A percentile compares a stretch with the other conserved stretches of the same genome.
Evolutionary conservation across 306 rosid species (phyloP).

Genomic region (Delonix regia): DNA sequence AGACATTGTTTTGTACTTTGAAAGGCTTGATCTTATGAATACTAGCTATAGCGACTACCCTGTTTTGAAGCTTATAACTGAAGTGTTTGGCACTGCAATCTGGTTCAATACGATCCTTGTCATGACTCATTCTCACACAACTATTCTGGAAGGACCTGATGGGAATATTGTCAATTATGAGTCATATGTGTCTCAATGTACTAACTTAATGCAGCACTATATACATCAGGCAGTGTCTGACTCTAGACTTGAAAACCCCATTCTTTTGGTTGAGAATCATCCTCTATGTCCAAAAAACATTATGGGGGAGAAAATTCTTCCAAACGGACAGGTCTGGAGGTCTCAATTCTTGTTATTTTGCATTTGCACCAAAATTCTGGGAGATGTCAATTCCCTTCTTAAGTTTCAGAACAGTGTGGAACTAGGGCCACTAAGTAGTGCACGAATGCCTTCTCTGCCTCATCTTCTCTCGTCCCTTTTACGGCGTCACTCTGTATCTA

Average conservation of each 20-base stretch:
- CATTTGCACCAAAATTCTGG: constrained; percentile 81
- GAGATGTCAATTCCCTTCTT: constrained; percentile 76
- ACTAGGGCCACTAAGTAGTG: constrained; percentile 62
- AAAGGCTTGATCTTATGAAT: constrained; percentile 78
- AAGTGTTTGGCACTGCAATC: constrained; percentile 82
- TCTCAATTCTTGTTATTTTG: constrained; percentile 79
- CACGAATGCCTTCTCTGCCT: constrained; percentile 80
- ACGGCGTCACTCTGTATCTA: constrained; percentile 48
- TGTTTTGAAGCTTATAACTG: constrained; percentile 72
- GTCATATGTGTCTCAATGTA: constrained; percentile 60
- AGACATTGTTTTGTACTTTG: constrained; percentile 86
- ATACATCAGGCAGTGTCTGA: constrained; percentile 84
- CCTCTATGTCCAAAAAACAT: constrained; percentile 69
- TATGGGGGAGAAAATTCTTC: constrained; percentile 88
- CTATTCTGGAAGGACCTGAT: constrained; percentile 79
- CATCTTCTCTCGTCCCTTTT: constrained; percentile 90
- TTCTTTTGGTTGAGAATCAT: constrained; percentile 94
- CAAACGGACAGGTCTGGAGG: constrained; percentile 96
- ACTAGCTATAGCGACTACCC: constrained; percentile 54
- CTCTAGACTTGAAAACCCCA: constrained; percentile 85
- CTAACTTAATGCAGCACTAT: constrained; percentile 69
- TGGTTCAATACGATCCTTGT: constrained; percentile 95
- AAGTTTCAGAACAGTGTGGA: constrained; percentile 80
- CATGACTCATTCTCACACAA: constrained; percentile 89
- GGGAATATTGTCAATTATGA: constrained; percentile 71